Evolutionary conservation across 495 filamentous ascomycete genomes (phyloP).

Genomic region (Aspergillus coremiiformis): DNA sequence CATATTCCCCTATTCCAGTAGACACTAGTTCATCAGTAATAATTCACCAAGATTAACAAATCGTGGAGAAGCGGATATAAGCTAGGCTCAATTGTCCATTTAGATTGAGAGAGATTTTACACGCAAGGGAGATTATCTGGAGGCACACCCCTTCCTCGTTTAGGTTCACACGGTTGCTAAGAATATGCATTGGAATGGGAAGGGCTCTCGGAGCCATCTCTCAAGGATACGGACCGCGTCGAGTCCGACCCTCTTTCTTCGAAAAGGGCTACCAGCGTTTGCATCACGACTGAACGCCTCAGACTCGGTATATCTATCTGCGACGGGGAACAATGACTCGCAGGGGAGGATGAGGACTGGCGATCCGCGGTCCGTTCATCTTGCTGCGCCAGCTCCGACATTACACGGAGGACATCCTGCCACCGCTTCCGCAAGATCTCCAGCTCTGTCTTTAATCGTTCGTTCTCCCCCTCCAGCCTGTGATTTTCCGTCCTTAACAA

Average conservation of each 20-base stretch:
- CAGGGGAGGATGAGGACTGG: not conserved
- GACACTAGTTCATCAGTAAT: too few relatives aligned
- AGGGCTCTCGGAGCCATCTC: not conserved
- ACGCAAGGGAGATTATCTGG: too few relatives aligned
- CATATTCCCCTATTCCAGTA: too few relatives aligned
- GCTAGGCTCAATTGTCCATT: too few relatives aligned
- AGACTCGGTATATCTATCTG: not conserved
- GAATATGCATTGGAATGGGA: not conserved
- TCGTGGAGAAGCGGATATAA: too few relatives aligned
- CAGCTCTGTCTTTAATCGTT: not conserved
- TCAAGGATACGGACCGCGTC: not conserved
- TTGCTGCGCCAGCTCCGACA: not conserved
- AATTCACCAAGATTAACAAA: too few relatives aligned
- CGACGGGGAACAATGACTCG: not conserved
- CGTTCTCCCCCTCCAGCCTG: not conserved
- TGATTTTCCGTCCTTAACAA: not conserved
- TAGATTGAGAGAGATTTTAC: too few relatives aligned
- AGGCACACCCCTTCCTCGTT: too few relatives aligned
- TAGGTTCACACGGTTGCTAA: too few relatives aligned
- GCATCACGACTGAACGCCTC: not conserved
- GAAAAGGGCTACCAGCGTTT: not conserved
- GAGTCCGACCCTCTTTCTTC: not conserved
- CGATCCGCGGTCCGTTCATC: not conserved
- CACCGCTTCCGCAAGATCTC: not conserved
- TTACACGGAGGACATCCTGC: not conserved